Conservation (phyloP, 371 early-diverging fungal species). For the Mycotypha africana region DNA sequence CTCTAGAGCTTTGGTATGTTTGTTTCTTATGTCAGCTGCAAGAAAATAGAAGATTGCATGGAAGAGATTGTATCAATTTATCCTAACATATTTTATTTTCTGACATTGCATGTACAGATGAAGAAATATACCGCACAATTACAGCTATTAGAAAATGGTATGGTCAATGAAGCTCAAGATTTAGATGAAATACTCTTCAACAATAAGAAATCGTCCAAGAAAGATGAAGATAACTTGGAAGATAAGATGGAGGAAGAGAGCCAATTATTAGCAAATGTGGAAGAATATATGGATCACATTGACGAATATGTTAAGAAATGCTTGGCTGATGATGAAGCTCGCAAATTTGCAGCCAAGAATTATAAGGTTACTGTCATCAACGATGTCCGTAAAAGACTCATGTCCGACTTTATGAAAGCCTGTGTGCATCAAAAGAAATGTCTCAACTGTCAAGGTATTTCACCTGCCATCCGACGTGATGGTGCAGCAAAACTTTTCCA, state of each 20-base stretch:
- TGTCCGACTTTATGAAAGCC: conserved; percentile 67
- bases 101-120: no score
- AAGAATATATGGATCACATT: conserved; percentile 55
- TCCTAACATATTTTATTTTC: not conserved
- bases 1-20: conserved; percentile 57
- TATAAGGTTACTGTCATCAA: conserved; percentile 73
- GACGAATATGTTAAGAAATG: conserved; percentile 31
- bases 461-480: conserved; percentile 81
- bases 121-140: conserved; percentile 57
- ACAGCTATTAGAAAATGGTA: conserved; percentile 68
- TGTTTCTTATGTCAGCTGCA: no score
- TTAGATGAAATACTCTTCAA: conserved; percentile 56
- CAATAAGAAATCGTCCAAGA: conserved; percentile 38
- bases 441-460: conserved; percentile 78
- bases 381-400: conserved; percentile 69
- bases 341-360: conserved; percentile 30
- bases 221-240: conserved; percentile 39
- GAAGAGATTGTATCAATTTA: not conserved
- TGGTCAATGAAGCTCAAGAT: conserved; percentile 78
- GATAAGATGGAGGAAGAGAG: conserved; percentile 48
- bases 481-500: conserved; percentile 87
- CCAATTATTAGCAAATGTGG: conserved; percentile 36
- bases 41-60: not conserved
- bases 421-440: conserved; percentile 60
- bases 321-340: conserved; percentile 26